phyloP scores from a whole-genome alignment of 2,329 filamentous ascomycete genomes.

The Microdochium nivale region DNA sequence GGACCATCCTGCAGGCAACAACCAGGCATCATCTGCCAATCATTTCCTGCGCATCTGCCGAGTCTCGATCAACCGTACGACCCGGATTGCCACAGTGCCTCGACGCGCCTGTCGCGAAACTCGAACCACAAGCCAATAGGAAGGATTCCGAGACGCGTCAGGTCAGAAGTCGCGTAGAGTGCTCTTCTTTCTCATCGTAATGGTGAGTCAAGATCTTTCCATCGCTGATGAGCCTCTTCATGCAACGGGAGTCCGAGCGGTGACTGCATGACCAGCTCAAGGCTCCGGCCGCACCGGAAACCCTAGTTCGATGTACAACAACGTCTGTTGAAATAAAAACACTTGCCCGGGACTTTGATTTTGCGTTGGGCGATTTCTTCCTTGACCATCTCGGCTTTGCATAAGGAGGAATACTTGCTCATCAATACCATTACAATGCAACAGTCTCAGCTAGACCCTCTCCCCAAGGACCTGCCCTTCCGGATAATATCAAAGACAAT shows the following conservation, averaged over 20 bases:
- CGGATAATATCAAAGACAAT: constrained; percentile 94
- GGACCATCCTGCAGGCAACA: background rate
- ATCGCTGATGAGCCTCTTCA: too few relatives aligned
- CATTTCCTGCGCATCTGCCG: background rate
- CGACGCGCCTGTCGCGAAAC: background rate
- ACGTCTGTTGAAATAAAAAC: too few relatives aligned
- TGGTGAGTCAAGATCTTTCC: too few relatives aligned
- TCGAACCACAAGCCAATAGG: background rate
- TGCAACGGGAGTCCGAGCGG: too few relatives aligned
- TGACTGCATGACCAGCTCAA: too few relatives aligned
- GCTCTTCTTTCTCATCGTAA: too few relatives aligned
- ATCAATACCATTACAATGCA: constrained; percentile 33
- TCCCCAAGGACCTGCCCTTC: constrained; percentile 82
- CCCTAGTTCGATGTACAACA: too few relatives aligned
- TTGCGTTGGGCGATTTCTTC: background rate
- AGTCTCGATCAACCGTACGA: background rate
- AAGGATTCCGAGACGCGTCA: background rate
- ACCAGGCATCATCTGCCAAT: background rate
- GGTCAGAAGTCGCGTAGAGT: background rate
- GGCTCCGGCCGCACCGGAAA: too few relatives aligned
- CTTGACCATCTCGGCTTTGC: background rate
- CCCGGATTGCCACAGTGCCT: background rate
- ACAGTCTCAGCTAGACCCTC: constrained; percentile 81
- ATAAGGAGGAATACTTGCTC: background rate
- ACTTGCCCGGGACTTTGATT: too few relatives aligned